Evolutionary conservation across 2,329 filamentous ascomycete genomes (phyloP), one percentile per base, ranked within the genome.

Genomic region (Cercospora zeina): DNA sequence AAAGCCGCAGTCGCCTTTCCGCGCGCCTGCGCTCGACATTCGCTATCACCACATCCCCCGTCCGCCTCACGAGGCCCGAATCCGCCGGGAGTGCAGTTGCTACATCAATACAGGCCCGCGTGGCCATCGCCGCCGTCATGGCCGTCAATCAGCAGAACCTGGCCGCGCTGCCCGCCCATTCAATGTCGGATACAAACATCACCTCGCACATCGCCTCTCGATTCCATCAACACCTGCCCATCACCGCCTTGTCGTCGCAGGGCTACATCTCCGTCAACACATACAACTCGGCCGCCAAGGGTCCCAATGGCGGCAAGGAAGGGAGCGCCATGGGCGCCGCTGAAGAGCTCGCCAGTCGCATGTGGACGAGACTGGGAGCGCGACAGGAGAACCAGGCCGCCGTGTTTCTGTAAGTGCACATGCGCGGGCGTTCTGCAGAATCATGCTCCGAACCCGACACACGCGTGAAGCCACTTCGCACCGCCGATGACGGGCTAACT

Each of bases 251-350:
- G 16, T 97, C 93, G 0, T 96, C 92, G 0, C 93, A 97, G 74
- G 95, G 89, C 54, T 83, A 97, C 69, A 89, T 99, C 73, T 89
- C 90, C 57, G 82, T 99, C 67, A 99, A 99, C 80, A 99, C 93
- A 19, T 97, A 96, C 76, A 93, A 91, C 10, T 90, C 91, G 10
- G 93, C 93, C 0, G 84, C 89, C 59, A 93, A 92, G 73, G 93
- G 93, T 21, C 86, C 89, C 3, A 91, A 97, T 89, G 93, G 93
- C 68, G 88, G 86, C 62, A 95, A 92, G 73, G 91, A 96, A 70
- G 93, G 93, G 36, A 96, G 91, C 79, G 91, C 92, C 66, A 91
- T 93, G 84, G 92, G 89, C 61, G 93, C 92, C 73, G 92, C 91
- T 34, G 93, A 97, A 77, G 93, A 97, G 71, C 83, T 99, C 73